Conservation (phyloP, 768 basidiomycete genomes). For the Termitomyces sp. region DNA sequence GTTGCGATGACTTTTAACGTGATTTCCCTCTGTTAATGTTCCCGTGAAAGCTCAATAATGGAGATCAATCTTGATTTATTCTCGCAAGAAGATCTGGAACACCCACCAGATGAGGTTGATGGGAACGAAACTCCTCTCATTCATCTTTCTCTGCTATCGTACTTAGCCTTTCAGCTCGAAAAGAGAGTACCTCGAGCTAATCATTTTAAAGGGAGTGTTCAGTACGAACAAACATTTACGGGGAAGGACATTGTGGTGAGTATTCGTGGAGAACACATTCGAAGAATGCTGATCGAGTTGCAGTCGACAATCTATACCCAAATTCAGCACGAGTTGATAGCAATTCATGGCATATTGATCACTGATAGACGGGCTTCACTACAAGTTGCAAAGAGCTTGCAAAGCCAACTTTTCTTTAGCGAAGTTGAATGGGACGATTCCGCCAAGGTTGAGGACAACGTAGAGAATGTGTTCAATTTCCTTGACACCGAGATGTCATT, state of each 20-base stretch:
- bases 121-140: neutral
- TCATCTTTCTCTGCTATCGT: slow-evolving; percentile 75
- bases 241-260: slow-evolving; percentile 91
- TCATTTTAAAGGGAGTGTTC: slow-evolving; percentile 90
- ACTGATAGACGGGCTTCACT: slow-evolving; percentile 80
- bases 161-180: slow-evolving; percentile 82
- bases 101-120: neutral
- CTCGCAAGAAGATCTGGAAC: neutral
- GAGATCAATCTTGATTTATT: neutral
- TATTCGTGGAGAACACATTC: slow-evolving; percentile 6
- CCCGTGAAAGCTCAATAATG: neutral
- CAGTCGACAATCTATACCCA: slow-evolving; percentile 85
- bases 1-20: neutral
- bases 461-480: slow-evolving; percentile 92
- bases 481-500: slow-evolving; percentile 70
- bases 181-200: slow-evolving; percentile 83
- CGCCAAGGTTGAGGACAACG: slow-evolving; percentile 74
- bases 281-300: neutral
- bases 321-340: slow-evolving; percentile 76
- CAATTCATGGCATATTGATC: slow-evolving; percentile 64
- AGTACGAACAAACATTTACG: slow-evolving; percentile 89
- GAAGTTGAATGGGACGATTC: slow-evolving; percentile 88
- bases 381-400: slow-evolving; percentile 83
- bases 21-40: neutral
- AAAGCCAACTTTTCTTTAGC: slow-evolving; percentile 90